These are phyloP conservation scores for Bryum argenteum DNA, from an alignment of 225 moss, liverwort and hornwort genomes.

Conservation along the genomic window DNA sequence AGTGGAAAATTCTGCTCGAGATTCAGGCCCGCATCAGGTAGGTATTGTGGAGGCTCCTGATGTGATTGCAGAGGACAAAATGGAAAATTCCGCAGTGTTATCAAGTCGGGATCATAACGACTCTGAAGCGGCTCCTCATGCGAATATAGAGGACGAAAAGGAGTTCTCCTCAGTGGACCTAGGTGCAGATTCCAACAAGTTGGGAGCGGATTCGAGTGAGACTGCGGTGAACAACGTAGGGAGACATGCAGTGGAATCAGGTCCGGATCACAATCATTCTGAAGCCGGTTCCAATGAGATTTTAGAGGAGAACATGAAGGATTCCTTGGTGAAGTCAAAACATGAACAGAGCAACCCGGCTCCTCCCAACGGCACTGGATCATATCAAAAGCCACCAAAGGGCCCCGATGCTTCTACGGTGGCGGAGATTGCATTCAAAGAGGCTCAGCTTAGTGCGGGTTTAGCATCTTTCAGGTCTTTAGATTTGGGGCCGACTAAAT, in stretches of 20 bases:
- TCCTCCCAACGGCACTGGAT: conserved; percentile 34
- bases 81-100: conserved; percentile 28
- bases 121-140: conserved; percentile 23
- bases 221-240: conserved; percentile 12
- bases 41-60: conserved; percentile 16
- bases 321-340: conserved; percentile 26
- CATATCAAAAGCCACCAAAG: conserved; percentile 29
- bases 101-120: conserved; percentile 24
- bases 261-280: conserved; percentile 26
- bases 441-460: conserved; percentile 31
- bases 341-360: conserved; percentile 12
- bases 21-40: conserved; percentile 23
- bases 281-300: conserved; percentile 17
- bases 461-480: conserved; percentile 50
- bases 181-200: conserved; percentile 22
- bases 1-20: conserved; percentile 26
- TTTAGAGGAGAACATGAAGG: conserved; percentile 21
- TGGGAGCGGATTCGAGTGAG: conserved; percentile 16
- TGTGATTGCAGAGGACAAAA: conserved; percentile 29
- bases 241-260: conserved; percentile 26
- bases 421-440: conserved; percentile 35
- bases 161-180: conserved; percentile 29
- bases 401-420: conserved; percentile 32
- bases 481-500: conserved; percentile 35
- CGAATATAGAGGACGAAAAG: conserved; percentile 30